Conservation (phyloP, 2,329 filamentous ascomycete genomes). For the Verticillium albo-atrum region DNA sequence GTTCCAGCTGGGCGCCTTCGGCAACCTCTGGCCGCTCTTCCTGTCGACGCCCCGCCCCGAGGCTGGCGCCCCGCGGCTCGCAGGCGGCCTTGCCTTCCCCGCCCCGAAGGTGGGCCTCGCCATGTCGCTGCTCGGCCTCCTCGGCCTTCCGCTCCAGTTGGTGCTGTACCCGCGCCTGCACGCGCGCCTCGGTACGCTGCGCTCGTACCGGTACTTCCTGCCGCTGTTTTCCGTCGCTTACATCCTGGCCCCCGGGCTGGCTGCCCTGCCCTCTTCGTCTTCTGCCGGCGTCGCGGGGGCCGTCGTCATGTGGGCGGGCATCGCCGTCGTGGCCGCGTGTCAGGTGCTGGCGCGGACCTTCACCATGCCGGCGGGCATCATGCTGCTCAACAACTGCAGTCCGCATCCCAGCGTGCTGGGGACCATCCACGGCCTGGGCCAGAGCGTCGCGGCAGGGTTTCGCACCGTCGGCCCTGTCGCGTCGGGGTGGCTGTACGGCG, state of each 20-base stretch:
- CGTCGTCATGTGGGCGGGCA: slow-evolving; percentile 53
- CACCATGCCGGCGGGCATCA: slow-evolving; percentile 52
- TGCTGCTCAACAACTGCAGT: slow-evolving; percentile 57
- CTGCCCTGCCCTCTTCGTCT: slow-evolving; percentile 55
- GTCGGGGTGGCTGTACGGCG: slow-evolving; percentile 44
- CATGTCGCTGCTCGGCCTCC: slow-evolving; percentile 63
- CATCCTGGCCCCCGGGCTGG: slow-evolving; percentile 61
- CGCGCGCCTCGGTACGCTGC: slow-evolving; percentile 59
- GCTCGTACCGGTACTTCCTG: slow-evolving; percentile 61
- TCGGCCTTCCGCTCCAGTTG: slow-evolving; percentile 66
- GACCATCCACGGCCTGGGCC: slow-evolving; percentile 50
- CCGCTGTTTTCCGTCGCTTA: slow-evolving; percentile 66
- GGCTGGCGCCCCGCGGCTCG: slow-evolving; percentile 38
- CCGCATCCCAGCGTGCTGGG: slow-evolving; percentile 55
- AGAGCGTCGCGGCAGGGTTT: slow-evolving; percentile 44
- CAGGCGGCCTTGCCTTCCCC: slow-evolving; percentile 63
- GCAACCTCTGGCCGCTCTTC: slow-evolving; percentile 65
- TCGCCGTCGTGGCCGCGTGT: slow-evolving; percentile 57
- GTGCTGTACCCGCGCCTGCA: slow-evolving; percentile 64
- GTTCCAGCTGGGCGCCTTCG: slow-evolving; percentile 66
- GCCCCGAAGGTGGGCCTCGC: slow-evolving; percentile 64
- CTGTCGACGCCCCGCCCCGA: slow-evolving; percentile 58
- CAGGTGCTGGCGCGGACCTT: slow-evolving; percentile 74
- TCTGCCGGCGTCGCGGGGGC: slow-evolving; percentile 43
- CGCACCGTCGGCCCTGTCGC: slow-evolving; percentile 46